A percentile compares a stretch with the other conserved stretches of the same genome.
Conservation (phyloP, 139 green algal species). For the Picochlorum sp. region DNA sequence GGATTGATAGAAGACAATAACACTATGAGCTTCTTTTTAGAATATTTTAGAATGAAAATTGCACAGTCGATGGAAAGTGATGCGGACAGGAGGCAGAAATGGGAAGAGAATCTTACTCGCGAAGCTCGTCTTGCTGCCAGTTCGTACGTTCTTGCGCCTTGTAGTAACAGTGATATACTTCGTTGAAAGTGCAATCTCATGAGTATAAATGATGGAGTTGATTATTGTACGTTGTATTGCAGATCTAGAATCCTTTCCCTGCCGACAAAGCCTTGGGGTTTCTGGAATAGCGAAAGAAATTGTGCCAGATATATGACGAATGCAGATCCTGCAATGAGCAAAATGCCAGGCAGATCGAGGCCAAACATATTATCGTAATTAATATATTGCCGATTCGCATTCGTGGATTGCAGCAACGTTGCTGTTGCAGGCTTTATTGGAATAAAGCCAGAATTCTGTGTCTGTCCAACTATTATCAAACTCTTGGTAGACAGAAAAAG, state of each 20-base stretch:
- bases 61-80: constrained; percentile 12
- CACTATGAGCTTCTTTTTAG: constrained; percentile 10
- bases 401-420: too few species aligned
- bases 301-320: constrained; percentile 6
- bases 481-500: too few species aligned
- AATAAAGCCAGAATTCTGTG: too few species aligned
- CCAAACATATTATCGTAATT: neutral
- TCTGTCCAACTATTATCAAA: too few species aligned
- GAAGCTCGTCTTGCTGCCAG: neutral
- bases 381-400: too few species aligned
- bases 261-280: constrained; percentile 26
- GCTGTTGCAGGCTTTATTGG: too few species aligned
- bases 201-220: too few species aligned
- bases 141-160: neutral
- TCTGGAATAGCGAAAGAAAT: constrained; percentile 21
- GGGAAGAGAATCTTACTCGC: constrained; percentile 10
- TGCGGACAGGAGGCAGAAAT: constrained; percentile 10
- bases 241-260: constrained; percentile 16
- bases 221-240: neutral
- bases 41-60: constrained; percentile 10
- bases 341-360: constrained; percentile 1
- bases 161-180: too few species aligned
- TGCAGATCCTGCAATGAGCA: constrained; percentile 1
- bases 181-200: too few species aligned
- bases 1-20: neutral